Percentiles rank a stretch among this genome's conserved stretches.
Conservation (phyloP, 805 yeast genomes). For the Novakomyces olei region DNA sequence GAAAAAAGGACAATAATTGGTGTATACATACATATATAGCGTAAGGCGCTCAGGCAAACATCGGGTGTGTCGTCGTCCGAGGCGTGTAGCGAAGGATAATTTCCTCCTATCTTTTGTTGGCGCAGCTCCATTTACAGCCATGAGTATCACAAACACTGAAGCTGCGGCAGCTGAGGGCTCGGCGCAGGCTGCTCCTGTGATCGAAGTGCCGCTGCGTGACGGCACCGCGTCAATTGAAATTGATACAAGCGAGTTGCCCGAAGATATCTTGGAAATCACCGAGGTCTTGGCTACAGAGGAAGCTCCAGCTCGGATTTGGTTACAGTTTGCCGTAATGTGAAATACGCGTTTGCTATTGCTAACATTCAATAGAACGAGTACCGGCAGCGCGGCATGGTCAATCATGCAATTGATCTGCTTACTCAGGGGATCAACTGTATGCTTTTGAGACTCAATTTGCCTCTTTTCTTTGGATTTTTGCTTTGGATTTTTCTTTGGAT, state of each 20-base stretch:
- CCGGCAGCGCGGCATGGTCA: conserved; percentile 33
- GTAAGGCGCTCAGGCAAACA: too few relatives aligned
- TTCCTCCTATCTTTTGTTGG: too few relatives aligned
- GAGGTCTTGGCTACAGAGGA: conserved; percentile 60
- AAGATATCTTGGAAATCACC: conserved; percentile 67
- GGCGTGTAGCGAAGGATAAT: too few relatives aligned
- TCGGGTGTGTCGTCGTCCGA: too few relatives aligned
- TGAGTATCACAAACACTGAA: too few relatives aligned
- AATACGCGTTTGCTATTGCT: neutral
- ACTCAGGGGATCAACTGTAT: conserved; percentile 28
- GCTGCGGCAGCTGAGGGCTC: too few relatives aligned
- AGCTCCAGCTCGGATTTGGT: conserved; percentile 60
- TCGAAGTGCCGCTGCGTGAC: conserved; percentile 3
- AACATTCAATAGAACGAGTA: conserved; percentile 32
- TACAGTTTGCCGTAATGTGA: conserved; percentile 34
- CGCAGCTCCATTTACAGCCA: too few relatives aligned
- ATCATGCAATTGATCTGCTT: conserved; percentile 43
- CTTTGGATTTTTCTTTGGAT: neutral
- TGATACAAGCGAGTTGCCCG: conserved; percentile 48
- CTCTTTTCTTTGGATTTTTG: neutral
- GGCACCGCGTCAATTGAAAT: conserved; percentile 2
- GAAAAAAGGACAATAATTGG: too few relatives aligned
- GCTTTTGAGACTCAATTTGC: neutral
- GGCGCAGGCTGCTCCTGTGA: conserved; percentile 1
- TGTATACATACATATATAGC: too few relatives aligned